Percentiles rank a stretch among this genome's conserved stretches.
phyloP scores from a whole-genome alignment of 805 yeast species.

The Suhomyces canberraensis region DNA sequence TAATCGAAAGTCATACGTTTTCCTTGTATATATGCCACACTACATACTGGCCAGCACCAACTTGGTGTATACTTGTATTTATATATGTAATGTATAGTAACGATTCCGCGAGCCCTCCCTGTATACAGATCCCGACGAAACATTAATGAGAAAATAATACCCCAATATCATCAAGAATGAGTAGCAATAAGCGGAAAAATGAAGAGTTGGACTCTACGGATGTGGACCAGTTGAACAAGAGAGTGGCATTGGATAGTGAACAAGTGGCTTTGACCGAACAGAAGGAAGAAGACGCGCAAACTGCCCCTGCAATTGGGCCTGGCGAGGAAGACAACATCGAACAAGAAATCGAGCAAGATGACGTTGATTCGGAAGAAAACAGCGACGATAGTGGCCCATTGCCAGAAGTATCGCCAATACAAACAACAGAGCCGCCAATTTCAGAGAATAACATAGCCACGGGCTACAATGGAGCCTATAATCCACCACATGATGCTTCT shows the following conservation, averaged over 20 bases:
- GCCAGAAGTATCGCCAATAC: background rate
- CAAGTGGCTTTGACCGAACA: constrained; percentile 43
- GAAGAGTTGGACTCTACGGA: constrained; percentile 48
- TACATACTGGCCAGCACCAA: too few relatives aligned
- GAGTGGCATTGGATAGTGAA: constrained; percentile 70
- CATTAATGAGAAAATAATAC: too few relatives aligned
- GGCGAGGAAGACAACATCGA: constrained; percentile 3
- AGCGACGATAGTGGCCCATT: background rate
- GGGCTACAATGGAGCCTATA: background rate
- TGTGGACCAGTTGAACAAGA: constrained; percentile 53
- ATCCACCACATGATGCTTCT: background rate
- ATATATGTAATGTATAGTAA: too few relatives aligned
- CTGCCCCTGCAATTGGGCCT: constrained; percentile 35
- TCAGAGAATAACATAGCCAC: background rate
- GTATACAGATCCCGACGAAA: background rate
- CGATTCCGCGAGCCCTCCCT: too few relatives aligned
- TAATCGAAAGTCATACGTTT: too few relatives aligned
- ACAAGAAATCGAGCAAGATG: background rate
- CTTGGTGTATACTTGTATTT: too few relatives aligned
- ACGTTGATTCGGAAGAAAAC: background rate
- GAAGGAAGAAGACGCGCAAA: constrained; percentile 39
- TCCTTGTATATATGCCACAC: too few relatives aligned
- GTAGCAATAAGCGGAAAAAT: constrained; percentile 52
- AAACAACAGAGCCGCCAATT: background rate
- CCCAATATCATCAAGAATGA: too few relatives aligned